Percentiles rank a stretch among this genome's conserved stretches.
phyloP scores from a whole-genome alignment of 163 green algal species.

The Coccomyxa subellipsoidea region DNA sequence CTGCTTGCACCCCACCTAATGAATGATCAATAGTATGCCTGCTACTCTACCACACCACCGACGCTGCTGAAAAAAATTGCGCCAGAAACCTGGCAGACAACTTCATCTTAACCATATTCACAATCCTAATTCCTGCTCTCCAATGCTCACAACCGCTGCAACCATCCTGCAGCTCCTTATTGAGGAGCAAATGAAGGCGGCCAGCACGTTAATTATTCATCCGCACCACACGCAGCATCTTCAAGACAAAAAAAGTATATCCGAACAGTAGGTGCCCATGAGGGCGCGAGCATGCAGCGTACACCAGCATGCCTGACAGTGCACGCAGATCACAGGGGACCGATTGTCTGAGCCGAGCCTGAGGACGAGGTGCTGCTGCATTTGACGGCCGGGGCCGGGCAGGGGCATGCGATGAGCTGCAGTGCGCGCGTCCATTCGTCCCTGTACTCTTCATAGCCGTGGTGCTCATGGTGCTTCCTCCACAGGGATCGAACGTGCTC shows the following conservation, averaged over 20 bases:
- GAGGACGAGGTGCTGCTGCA: background rate
- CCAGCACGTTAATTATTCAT: too few species aligned
- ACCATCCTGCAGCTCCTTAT: background rate
- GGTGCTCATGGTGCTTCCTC: slow-evolving; percentile 34
- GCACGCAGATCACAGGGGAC: background rate
- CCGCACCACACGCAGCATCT: too few species aligned
- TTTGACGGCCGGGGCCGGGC: background rate
- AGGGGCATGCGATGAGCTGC: slow-evolving; percentile 18
- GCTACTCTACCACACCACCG: too few species aligned
- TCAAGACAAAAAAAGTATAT: too few species aligned
- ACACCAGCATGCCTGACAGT: background rate
- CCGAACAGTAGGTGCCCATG: too few species aligned
- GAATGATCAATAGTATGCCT: too few species aligned
- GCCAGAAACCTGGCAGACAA: background rate
- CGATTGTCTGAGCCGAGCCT: background rate
- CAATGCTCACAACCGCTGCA: background rate
- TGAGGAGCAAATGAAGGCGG: too few species aligned
- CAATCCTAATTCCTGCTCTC: background rate
- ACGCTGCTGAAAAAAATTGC: too few species aligned
- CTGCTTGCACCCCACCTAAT: too few species aligned
- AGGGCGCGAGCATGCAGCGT: background rate
- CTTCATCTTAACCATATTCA: background rate
- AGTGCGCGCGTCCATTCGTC: slow-evolving; percentile 35
- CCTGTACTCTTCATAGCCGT: slow-evolving; percentile 42
- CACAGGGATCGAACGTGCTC: slow-evolving; percentile 39